Conservation (phyloP, 169 alveolate genomes). For the Plasmodium blacklocki region DNA sequence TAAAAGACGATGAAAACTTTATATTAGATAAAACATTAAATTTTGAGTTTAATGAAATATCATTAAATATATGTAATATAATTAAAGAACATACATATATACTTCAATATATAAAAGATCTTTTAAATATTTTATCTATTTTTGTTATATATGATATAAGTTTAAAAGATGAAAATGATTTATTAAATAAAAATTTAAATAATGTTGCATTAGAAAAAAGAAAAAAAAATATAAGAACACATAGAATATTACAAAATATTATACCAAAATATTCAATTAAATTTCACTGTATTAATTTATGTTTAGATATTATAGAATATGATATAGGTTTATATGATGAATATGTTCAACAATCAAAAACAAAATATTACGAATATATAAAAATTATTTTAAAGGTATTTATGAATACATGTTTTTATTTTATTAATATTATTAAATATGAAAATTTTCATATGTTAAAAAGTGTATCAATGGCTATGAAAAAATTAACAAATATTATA, state of each 20-base stretch:
- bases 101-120: conserved; percentile 40
- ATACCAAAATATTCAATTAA: conserved; percentile 61
- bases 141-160: conserved; percentile 64
- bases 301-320: conserved; percentile 64
- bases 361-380: conserved; percentile 57
- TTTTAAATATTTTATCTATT: conserved; percentile 44
- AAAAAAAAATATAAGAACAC: conserved; percentile 57
- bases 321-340: conserved; percentile 70
- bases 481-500: conserved; percentile 46
- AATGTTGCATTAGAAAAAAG: neutral
- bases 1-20: neutral
- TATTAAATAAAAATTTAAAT: conserved; percentile 14
- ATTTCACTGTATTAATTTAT: conserved; percentile 67
- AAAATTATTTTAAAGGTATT: conserved; percentile 52
- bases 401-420: conserved; percentile 65
- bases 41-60: conserved; percentile 58
- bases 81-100: conserved; percentile 68
- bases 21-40: conserved; percentile 9
- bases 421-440: conserved; percentile 47
- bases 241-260: conserved; percentile 56
- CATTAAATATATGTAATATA: conserved; percentile 55
- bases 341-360: conserved; percentile 57
- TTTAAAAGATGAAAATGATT: conserved; percentile 56
- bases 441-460: conserved; percentile 46
- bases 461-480: conserved; percentile 70